Evolutionary conservation across 192 early-diverging fungal genomes (phyloP), one percentile per base, ranked within the genome.

Genomic region (Diversispora epigaea): DNA sequence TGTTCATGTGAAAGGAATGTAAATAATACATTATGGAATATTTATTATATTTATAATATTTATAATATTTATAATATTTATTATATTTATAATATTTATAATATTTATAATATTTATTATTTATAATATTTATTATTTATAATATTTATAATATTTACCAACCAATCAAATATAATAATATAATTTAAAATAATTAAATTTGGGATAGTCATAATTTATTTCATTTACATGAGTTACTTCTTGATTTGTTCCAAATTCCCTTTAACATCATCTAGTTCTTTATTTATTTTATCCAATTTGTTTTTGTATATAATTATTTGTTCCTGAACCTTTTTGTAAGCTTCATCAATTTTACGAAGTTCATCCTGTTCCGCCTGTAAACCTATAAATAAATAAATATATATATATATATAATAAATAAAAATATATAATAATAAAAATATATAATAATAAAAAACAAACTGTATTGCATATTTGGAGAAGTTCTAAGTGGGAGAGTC

Each of bases 281-380:
- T 78, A 58, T 84, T 82, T 22, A 84, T 80, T 9, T 76, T 68
- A 11, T 77, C 80, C 44, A 84, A 71, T 50, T 79, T 78, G 14
- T 77, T 72, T 61, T 79, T 81, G 72, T 89, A 86, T 60, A 80
- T 83, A 77, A 88, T 82, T 17, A 88, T 70, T 74, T 89, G 84
- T 45, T 76, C 79, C 14, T 85, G 78, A 17, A 93, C 87, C 61
- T 88, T 86, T 6, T 83, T 81, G 49, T 87, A 80, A 4, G 87
- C 87, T 50, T 88, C 79, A 46, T 87, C 87, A 47, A 92, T 78
- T 22, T 85, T 84, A 22, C 85, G 81, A 68, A 91, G 73, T 77
- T 94, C 94, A 32, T 90, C 89, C 22, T 85, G 84, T 73, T 95
- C 93, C 32, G 87, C 78, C 75, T 88, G 88, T 9, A 89, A 67